phyloP scores from a whole-genome alignment of 73 alveolate species.

The Uronychia setigera region DNA sequence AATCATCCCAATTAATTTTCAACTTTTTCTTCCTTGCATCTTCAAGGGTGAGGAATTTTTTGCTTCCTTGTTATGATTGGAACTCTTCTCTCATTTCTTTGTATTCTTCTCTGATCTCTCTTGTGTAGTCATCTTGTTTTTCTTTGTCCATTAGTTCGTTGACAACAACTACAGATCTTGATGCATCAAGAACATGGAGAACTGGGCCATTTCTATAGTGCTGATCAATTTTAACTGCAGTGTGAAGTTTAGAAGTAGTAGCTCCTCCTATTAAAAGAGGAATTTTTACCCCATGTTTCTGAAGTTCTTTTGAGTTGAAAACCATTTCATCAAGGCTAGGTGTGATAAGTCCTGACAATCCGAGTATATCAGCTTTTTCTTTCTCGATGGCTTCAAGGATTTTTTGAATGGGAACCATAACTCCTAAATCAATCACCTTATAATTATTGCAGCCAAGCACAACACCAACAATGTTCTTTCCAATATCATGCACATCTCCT shows the following conservation, averaged over 20 bases:
- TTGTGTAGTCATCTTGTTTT: constrained; percentile 34
- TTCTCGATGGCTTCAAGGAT: constrained; percentile 59
- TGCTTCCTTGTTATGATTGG: constrained; percentile 62
- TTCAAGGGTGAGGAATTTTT: constrained; percentile 54
- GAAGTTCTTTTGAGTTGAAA: constrained; percentile 66
- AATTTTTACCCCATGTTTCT: constrained; percentile 44
- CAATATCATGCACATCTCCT: constrained; percentile 95
- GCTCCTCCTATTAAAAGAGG: constrained; percentile 93
- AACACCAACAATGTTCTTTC: constrained; percentile 91
- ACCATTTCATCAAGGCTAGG: constrained; percentile 92
- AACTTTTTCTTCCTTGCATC: constrained; percentile 61
- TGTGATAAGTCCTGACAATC: constrained; percentile 87
- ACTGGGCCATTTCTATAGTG: constrained; percentile 64
- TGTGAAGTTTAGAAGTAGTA: constrained; percentile 86
- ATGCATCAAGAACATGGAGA: constrained; percentile 84
- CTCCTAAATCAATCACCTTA: constrained; percentile 88
- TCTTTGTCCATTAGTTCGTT: constrained; percentile 60
- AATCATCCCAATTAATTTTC: constrained; percentile 43
- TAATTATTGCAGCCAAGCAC: constrained; percentile 77
- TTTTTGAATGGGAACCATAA: constrained; percentile 67
- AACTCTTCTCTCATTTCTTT: constrained; percentile 79
- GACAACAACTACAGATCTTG: constrained; percentile 82
- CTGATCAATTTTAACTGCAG: constrained; percentile 88
- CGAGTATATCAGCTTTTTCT: constrained; percentile 77
- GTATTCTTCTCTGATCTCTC: constrained; percentile 75